These are phyloP conservation scores for Immersiella caudata DNA, from an alignment of 495 filamentous ascomycete genomes.

Conservation along the genomic window DNA sequence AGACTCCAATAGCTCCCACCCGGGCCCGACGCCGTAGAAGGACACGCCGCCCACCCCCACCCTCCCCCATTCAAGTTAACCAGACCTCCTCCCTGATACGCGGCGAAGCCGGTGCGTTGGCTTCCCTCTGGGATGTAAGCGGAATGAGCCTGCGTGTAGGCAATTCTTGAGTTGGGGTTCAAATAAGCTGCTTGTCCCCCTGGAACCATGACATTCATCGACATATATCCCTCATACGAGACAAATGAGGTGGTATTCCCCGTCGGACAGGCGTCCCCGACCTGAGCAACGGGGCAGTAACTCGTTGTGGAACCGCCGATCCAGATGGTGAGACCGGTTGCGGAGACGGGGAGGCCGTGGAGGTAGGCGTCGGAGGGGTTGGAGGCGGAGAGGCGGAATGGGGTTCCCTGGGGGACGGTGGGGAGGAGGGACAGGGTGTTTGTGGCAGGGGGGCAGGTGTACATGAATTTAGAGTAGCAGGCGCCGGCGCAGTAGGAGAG, in stretches of 20 bases:
- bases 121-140: conserved; percentile 59
- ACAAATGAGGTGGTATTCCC: conserved; percentile 35
- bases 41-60: conserved; percentile 43
- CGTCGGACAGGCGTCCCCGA: conserved; percentile 32
- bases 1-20: conserved; percentile 35
- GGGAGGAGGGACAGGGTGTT: conserved; percentile 39
- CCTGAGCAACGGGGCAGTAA: conserved; percentile 36
- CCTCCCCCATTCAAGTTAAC: conserved; percentile 41
- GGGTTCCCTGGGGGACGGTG: conserved; percentile 36
- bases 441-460: conserved; percentile 40
- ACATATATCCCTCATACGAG: conserved; percentile 21
- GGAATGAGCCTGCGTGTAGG: conserved; percentile 64
- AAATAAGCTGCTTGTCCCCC: conserved; percentile 70
- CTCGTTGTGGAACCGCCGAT: conserved; percentile 49
- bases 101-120: conserved; percentile 44
- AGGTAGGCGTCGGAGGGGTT: conserved; percentile 46
- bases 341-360: conserved; percentile 46
- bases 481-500: conserved; percentile 37
- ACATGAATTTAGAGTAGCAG: conserved; percentile 42
- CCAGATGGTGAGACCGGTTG: conserved; percentile 39
- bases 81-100: conserved; percentile 39
- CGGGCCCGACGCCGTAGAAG: conserved; percentile 31
- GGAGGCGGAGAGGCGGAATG: conserved; percentile 43
- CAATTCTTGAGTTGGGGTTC: conserved; percentile 55
- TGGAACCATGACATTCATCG: conserved; percentile 56